These are phyloP conservation scores for Camellia lanceoleosa DNA, from an alignment of 148 eudicot genomes.

Conservation along the genomic window DNA sequence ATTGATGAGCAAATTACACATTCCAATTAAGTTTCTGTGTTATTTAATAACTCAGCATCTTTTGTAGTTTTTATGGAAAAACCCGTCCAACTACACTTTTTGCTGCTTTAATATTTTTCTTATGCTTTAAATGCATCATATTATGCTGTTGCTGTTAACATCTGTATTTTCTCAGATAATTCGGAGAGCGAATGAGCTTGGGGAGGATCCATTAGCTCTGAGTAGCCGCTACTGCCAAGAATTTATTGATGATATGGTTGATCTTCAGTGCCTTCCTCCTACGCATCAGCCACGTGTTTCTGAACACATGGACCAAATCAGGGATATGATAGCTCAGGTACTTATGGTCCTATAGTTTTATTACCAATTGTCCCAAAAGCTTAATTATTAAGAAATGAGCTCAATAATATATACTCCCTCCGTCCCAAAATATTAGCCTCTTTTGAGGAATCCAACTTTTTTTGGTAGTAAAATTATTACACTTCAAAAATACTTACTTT, in stretches of 20 bases:
- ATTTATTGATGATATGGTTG: constrained; percentile 70
- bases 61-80: not conserved
- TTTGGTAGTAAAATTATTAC: no score
- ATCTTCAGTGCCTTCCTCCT: constrained; percentile 86
- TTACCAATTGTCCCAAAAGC: no score
- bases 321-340: constrained; percentile 77
- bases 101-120: not conserved
- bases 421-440: no score
- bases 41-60: not conserved
- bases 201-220: constrained; percentile 63
- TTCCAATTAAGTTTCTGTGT: not conserved
- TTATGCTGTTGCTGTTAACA: not conserved
- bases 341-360: not conserved
- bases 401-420: no score
- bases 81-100: not conserved
- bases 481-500: no score
- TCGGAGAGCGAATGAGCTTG: constrained; percentile 71
- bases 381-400: no score
- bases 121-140: constrained; percentile 2
- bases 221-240: constrained; percentile 69
- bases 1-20: not conserved
- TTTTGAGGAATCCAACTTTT: no score
- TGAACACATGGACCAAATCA: constrained; percentile 77
- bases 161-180: constrained; percentile 50
- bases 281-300: constrained; percentile 83